Conservation (phyloP, 768 basidiomycete species). For the Pisolithus tinctorius region DNA sequence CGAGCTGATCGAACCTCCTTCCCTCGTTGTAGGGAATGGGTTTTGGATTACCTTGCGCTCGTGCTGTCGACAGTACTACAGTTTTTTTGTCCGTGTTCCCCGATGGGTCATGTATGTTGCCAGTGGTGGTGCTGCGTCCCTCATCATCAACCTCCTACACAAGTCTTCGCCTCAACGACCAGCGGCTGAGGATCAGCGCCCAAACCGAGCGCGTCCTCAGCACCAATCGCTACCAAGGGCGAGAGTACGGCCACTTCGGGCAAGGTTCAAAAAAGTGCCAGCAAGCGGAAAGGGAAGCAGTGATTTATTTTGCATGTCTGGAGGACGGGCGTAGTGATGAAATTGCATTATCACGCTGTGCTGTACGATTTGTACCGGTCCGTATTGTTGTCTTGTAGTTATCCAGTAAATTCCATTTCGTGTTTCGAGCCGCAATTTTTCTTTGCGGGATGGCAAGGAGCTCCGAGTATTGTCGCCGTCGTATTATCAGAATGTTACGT, state of each 20-base stretch:
- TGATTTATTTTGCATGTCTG: background rate
- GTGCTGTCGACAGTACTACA: constrained; percentile 46
- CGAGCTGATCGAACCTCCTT: constrained; percentile 6
- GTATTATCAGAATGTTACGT: background rate
- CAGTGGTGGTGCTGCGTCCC: constrained; percentile 61
- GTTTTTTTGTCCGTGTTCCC: constrained; percentile 48
- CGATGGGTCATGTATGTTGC: constrained; percentile 62
- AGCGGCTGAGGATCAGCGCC: background rate
- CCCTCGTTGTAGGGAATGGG: constrained; percentile 46
- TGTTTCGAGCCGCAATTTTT: too few relatives aligned
- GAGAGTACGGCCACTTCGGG: constrained; percentile 12
- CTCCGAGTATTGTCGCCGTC: too few relatives aligned
- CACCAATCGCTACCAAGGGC: constrained; percentile 1
- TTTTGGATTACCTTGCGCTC: constrained; percentile 55
- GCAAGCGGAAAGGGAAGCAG: constrained; percentile 25
- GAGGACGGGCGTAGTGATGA: too few relatives aligned
- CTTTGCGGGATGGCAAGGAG: too few relatives aligned
- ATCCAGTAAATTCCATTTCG: background rate
- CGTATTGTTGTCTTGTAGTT: too few relatives aligned
- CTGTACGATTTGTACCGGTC: too few relatives aligned
- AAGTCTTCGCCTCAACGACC: constrained; percentile 13
- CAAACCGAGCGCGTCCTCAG: constrained; percentile 2
- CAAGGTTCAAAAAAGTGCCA: constrained; percentile 11
- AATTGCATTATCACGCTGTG: too few relatives aligned
- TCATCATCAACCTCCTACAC: constrained; percentile 64